Evolutionary conservation across 441 rosid species (phyloP).

Genomic region (Mallotus japonicus): DNA sequence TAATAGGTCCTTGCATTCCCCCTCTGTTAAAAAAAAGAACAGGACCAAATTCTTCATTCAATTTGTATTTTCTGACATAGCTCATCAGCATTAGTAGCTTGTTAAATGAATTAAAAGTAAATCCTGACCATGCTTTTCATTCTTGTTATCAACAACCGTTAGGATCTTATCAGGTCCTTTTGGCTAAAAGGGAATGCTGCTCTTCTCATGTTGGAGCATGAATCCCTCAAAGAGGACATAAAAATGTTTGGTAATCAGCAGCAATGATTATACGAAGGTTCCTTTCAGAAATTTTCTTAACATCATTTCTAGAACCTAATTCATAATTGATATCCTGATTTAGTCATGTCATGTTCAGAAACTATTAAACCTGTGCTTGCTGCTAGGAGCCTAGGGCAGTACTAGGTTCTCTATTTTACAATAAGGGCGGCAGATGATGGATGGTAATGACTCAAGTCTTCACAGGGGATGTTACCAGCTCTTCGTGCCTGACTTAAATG

Average conservation of each 20-base stretch:
- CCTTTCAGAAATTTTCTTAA: background rate
- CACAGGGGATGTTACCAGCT: background rate
- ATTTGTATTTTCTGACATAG: background rate
- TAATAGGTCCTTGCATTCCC: too few species aligned
- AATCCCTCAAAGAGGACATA: background rate
- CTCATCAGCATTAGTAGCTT: background rate
- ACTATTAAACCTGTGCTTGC: background rate
- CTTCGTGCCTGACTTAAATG: too few species aligned
- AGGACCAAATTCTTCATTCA: background rate
- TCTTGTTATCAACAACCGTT: background rate
- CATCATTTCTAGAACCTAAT: background rate
- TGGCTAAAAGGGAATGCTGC: background rate
- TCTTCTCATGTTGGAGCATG: background rate
- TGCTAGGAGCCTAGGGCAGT: background rate
- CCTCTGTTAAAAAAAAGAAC: too few species aligned
- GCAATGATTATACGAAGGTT: background rate
- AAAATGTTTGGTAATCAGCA: background rate
- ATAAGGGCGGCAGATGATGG: background rate
- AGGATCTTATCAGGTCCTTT: background rate
- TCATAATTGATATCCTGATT: background rate
- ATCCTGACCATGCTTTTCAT: background rate
- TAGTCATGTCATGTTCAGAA: background rate
- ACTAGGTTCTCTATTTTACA: background rate
- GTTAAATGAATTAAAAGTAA: background rate
- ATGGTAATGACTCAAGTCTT: background rate